Percentiles rank a stretch among this genome's conserved stretches.
phyloP scores from a whole-genome alignment of 805 yeast species.

The Pichia insulana region DNA sequence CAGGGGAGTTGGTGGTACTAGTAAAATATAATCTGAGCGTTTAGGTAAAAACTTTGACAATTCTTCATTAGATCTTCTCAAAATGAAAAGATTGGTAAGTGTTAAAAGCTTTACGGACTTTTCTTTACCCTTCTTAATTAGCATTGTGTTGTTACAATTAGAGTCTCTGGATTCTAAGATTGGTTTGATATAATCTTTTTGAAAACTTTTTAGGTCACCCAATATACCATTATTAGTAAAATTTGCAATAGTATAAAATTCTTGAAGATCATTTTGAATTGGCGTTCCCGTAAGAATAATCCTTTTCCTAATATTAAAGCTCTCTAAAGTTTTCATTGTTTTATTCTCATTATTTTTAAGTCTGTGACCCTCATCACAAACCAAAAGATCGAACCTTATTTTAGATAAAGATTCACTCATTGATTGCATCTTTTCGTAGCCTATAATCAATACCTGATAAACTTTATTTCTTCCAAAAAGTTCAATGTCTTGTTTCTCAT shows the following conservation, averaged over 20 bases:
- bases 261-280: conserved; percentile 83
- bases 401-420: conserved; percentile 40
- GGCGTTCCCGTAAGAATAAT: conserved; percentile 57
- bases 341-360: conserved; percentile 70
- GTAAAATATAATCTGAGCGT: conserved; percentile 66
- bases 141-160: conserved; percentile 41
- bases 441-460: conserved; percentile 75
- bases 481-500: conserved; percentile 48
- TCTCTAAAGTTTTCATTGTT: conserved; percentile 52
- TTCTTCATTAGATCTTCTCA: conserved; percentile 64
- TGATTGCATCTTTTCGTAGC: conserved; percentile 72
- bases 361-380: conserved; percentile 95
- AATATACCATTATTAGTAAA: conserved; percentile 80
- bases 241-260: conserved; percentile 71
- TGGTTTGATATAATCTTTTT: conserved; percentile 57
- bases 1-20: conserved; percentile 61
- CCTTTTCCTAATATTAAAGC: conserved; percentile 45
- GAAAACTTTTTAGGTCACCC: conserved; percentile 51
- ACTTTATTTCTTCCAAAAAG: conserved; percentile 61
- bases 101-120: conserved; percentile 55
- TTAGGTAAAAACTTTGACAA: conserved; percentile 53
- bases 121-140: conserved; percentile 48
- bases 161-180: conserved; percentile 64
- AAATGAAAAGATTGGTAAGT: conserved; percentile 55
- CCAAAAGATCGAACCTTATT: conserved; percentile 52